A percentile compares a stretch with the other conserved stretches of the same genome.
Evolutionary conservation across 768 basidiomycete species (phyloP).

Genomic region (Exidia glandulosa): DNA sequence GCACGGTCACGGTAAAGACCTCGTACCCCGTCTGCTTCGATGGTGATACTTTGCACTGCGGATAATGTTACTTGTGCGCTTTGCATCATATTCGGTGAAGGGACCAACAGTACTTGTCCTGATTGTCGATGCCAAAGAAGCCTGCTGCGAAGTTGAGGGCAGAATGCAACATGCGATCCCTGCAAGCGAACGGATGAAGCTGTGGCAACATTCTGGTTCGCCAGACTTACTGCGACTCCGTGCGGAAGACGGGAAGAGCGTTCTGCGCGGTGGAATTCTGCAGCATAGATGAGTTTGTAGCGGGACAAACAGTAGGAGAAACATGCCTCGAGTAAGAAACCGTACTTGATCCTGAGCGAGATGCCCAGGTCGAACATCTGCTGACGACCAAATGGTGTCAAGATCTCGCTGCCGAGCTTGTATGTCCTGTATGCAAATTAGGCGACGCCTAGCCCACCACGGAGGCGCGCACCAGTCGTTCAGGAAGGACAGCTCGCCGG

Average conservation of each 20-base stretch:
- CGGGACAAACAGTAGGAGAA: neutral
- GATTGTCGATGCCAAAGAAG: slow-evolving; percentile 38
- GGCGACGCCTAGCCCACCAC: neutral
- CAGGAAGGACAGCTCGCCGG: slow-evolving; percentile 23
- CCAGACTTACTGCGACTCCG: slow-evolving; percentile 33
- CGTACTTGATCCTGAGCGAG: slow-evolving; percentile 44
- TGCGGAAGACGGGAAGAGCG: slow-evolving; percentile 39
- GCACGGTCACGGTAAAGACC: neutral
- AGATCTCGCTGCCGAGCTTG: slow-evolving; percentile 71
- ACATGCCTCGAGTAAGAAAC: slow-evolving; percentile 52
- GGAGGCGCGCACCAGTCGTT: slow-evolving; percentile 41
- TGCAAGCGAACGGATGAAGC: slow-evolving; percentile 3
- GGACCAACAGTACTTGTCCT: slow-evolving; percentile 27
- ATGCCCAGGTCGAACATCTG: slow-evolving; percentile 31
- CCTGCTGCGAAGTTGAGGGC: slow-evolving; percentile 43
- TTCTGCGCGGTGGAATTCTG: slow-evolving; percentile 29
- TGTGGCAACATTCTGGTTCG: neutral
- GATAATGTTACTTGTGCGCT: neutral
- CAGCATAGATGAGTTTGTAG: neutral
- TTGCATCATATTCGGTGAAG: neutral
- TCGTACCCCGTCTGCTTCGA: slow-evolving; percentile 26
- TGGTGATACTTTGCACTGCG: slow-evolving; percentile 26
- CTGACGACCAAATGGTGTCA: slow-evolving; percentile 28
- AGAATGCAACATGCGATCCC: slow-evolving; percentile 41
- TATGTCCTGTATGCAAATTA: slow-evolving; percentile 50